Base-by-base conservation (phyloP, 2,329 filamentous ascomycete species). In the Amylocarpus encephaloides region DNA sequence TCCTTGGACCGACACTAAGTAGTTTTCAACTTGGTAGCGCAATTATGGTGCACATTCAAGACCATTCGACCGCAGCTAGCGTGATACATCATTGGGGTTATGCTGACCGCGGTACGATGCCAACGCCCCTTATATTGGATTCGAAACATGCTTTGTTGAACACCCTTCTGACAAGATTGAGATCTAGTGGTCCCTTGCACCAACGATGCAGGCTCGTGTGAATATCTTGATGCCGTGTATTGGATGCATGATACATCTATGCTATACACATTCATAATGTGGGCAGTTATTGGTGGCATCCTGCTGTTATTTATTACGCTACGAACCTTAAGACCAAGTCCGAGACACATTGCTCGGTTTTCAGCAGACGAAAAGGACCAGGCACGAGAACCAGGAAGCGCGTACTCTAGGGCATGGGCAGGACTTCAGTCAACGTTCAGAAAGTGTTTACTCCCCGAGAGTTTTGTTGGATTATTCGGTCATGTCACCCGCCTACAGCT, bases 401-500 rank as follows among this genome's bases (percentile, higher is more conserved):
- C 57, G 2, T 53, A 57, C 38, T 60, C 61, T 40, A 57, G 66
- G n/a, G 29, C 48, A 18, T 59, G 55, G 52, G 48, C 40, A 46
- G 47, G 39, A 43, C 34, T 53, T 11, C 22, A 32, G 16, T 50
- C 60, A 16, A 38, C 40, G 1, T 29, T 52, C 6, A 54, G 59
- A 42, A 53, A 68, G 29, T 74, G 77, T 58, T 70, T 89, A 2
- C 75, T 89, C 1, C 79, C 80, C 0, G 83, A 87, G 58, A 73
- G 75, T 2, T 66, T 75, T 2, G 69, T 74, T 15, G 59, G 66
- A 16, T 59, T 88, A 46, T 88, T 90, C 57, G 84, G 85, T 26
- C 74, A 79, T 52, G 81, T 82, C 1, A 86, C 83, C 1, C 75
- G 85, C 16, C 71, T 88, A 6, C 86, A 90, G 62, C 74, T 89